Evolutionary conservation across 2,329 filamentous ascomycete species (phyloP), one percentile per base, ranked within the genome.

Genomic region (Amauroascus niger): DNA sequence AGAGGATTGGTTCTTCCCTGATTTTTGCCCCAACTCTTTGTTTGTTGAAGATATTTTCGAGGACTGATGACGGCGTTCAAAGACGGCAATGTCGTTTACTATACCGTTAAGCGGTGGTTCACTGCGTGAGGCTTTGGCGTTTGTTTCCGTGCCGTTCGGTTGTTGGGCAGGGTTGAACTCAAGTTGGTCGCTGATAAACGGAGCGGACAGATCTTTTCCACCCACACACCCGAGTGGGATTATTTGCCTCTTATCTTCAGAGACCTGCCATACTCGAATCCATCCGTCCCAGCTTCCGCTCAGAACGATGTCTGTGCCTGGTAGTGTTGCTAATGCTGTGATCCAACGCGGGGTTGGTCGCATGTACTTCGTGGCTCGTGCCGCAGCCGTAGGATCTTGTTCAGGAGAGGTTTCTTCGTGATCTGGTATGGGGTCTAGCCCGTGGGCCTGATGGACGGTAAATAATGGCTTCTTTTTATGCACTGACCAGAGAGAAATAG

Each of bases 221-320:
- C 81, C 84, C 28, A 93, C 73, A 1, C 81, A 76, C 1, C 88
- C 89, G 6, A 88, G 70, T 0, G 80, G 72, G 63, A 93, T 83
- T 43, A 98, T 79, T 59, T 78, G 82, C 67, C 81, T 81, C 72
- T 90, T 93, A 67, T 96, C 91, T 40, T 87, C 81, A 51, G 83
- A 86, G 18, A 98, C 77, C 57, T 79, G 82, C 93, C 93, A 98
- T 4, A 84, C 84, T 48, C 91, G 79, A 55, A 98, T 78, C 68
- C 81, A 83, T 1, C 93, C 93, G 66, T 95, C 93, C 90, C 91
- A 98, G 69, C 88, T 95, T 30, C 91, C 93, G 60, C 84, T 94
- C 49, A 98, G 76, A 54, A 98, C 81, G 49, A 95, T 75, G 64
- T 98, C 89, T 4, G 88, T 91, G 68, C 90, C 96, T 0, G 93